Conservation (phyloP, 768 basidiomycete species). For the Naganishia antarctica region DNA sequence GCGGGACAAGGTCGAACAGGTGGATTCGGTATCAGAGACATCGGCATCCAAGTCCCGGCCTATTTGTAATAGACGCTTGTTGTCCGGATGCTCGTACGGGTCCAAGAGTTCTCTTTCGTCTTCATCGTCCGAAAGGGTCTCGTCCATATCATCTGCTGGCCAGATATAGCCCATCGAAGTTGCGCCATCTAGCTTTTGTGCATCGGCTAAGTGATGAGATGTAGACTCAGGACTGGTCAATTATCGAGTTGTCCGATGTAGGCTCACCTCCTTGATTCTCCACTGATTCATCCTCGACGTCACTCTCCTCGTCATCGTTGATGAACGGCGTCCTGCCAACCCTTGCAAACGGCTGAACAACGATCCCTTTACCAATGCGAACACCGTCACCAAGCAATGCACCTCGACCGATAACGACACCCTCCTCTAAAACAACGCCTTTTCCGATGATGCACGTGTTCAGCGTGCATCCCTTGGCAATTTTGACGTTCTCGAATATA, state of each 20-base stretch:
- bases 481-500: slow-evolving; percentile 68
- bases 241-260: no score
- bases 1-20: slow-evolving; percentile 42
- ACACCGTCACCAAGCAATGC: slow-evolving; percentile 79
- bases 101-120: slow-evolving; percentile 56
- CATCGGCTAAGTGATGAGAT: slow-evolving; percentile 1
- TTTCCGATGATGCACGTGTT: slow-evolving; percentile 75
- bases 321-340: slow-evolving; percentile 55
- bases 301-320: slow-evolving; percentile 50
- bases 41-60: slow-evolving; percentile 31
- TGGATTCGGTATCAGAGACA: slow-evolving; percentile 30
- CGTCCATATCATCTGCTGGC: slow-evolving; percentile 55
- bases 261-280: slow-evolving; percentile 32
- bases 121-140: slow-evolving; percentile 38
- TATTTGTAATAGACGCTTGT: slow-evolving; percentile 46
- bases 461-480: slow-evolving; percentile 54
- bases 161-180: slow-evolving; percentile 67
- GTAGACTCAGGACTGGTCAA: no score
- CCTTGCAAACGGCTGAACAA: slow-evolving; percentile 64
- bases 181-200: slow-evolving; percentile 50
- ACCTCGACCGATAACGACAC: slow-evolving; percentile 64
- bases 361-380: slow-evolving; percentile 66
- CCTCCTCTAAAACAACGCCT: slow-evolving; percentile 66
- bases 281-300: slow-evolving; percentile 40
- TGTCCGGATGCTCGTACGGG: slow-evolving; percentile 47